Conservation (phyloP, 1,284 basidiomycete species). For the Irpex sp. region DNA sequence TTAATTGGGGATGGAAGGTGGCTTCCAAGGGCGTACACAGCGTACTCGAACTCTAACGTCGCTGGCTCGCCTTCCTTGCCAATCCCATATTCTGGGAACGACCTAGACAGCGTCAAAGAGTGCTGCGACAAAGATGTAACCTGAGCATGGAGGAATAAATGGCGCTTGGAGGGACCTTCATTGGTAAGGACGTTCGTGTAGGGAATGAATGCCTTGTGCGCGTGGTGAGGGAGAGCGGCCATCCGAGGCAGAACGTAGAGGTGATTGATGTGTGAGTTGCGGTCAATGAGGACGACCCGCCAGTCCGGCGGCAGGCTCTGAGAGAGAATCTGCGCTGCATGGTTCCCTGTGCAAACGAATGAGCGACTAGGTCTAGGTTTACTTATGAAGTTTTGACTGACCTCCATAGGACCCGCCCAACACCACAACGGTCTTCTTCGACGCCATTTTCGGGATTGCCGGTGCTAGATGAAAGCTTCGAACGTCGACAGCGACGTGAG, state of each 20-base stretch:
- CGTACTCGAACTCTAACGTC: constrained; percentile 46
- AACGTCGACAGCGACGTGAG: neutral
- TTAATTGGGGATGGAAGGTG: constrained; percentile 54
- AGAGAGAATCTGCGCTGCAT: constrained; percentile 56
- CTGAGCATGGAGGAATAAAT: constrained; percentile 33
- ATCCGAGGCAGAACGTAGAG: constrained; percentile 64
- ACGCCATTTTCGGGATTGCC: neutral
- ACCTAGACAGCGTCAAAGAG: constrained; percentile 41
- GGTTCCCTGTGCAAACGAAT: constrained; percentile 30
- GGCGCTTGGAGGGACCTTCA: constrained; percentile 25
- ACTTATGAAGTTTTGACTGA: constrained; percentile 3
- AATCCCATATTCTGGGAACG: constrained; percentile 44
- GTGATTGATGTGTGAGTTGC: constrained; percentile 46
- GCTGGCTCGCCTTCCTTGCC: constrained; percentile 14
- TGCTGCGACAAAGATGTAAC: constrained; percentile 42
- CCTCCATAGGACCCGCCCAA: constrained; percentile 18
- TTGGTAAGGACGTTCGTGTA: constrained; percentile 39
- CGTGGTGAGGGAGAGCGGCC: constrained; percentile 61
- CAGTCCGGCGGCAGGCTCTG: constrained; percentile 54
- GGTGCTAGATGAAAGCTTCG: neutral
- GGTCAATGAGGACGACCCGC: constrained; percentile 68
- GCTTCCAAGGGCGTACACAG: constrained; percentile 56
- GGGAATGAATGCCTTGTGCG: constrained; percentile 74
- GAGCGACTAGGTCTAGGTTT: neutral
- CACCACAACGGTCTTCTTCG: constrained; percentile 14